Evolutionary conservation across 805 yeast genomes (phyloP).

Genomic region (Henningerozyma blattae): DNA sequence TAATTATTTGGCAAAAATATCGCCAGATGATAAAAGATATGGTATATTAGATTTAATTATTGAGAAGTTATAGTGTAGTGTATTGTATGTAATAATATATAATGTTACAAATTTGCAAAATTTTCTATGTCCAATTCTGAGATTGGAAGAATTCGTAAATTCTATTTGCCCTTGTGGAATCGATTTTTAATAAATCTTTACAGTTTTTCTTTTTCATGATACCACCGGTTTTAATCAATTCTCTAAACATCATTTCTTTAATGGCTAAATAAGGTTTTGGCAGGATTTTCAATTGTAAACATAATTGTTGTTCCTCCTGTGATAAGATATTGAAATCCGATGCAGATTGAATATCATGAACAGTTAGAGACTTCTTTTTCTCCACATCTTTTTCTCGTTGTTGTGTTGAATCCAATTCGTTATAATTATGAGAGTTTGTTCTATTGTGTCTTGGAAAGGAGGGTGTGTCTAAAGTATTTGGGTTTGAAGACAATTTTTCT

Average conservation of each 20-base stretch:
- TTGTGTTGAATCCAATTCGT: too few species aligned
- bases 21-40: constrained; percentile 19
- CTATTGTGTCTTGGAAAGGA: constrained; percentile 10
- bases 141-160: constrained; percentile 87
- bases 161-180: constrained; percentile 72
- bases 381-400: too few species aligned
- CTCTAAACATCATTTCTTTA: constrained; percentile 80
- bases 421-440: neutral
- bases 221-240: constrained; percentile 78
- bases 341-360: constrained; percentile 62
- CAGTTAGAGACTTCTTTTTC: constrained; percentile 35
- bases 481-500: constrained; percentile 32
- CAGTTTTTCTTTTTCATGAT: constrained; percentile 71
- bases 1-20: constrained; percentile 20
- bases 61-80: constrained; percentile 15
- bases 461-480: constrained; percentile 9
- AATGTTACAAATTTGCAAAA: neutral
- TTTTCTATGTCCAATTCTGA: constrained; percentile 64
- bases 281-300: constrained; percentile 68
- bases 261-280: constrained; percentile 94
- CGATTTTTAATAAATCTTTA: constrained; percentile 74
- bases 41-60: constrained; percentile 22
- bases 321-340: constrained; percentile 75
- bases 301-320: constrained; percentile 77
- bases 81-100: neutral